Percentiles rank a stretch among this genome's conserved stretches.
phyloP scores from a whole-genome alignment of 495 filamentous ascomycete genomes.

The Daldinia childiae region DNA sequence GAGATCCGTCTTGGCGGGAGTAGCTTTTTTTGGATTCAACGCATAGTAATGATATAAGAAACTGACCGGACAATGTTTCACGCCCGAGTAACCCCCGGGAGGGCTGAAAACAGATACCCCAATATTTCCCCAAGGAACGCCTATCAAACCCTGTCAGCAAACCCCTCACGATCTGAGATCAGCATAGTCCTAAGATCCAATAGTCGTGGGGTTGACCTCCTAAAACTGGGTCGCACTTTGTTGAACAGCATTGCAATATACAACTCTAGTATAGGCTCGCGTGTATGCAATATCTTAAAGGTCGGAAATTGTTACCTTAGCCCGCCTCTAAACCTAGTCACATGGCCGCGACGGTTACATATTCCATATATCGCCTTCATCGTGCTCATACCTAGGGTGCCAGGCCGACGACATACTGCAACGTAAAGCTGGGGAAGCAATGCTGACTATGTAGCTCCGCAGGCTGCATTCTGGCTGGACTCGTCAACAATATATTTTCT shows the following conservation, averaged over 20 bases:
- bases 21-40: constrained; percentile 29
- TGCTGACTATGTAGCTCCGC: constrained; percentile 10
- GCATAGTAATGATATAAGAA: constrained; percentile 17
- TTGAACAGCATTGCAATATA: constrained; percentile 8
- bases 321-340: constrained; percentile 19
- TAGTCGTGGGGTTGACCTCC: constrained; percentile 7
- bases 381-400: constrained; percentile 7
- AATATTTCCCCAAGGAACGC: constrained; percentile 26
- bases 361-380: constrained; percentile 18
- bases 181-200: constrained; percentile 22
- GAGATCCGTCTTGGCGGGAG: constrained; percentile 43
- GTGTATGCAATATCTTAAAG: constrained; percentile 16
- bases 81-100: constrained; percentile 13
- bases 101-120: constrained; percentile 24
- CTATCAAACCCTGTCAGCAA: constrained; percentile 9
- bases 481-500: constrained; percentile 13
- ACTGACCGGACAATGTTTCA: constrained; percentile 14
- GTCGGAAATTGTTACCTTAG: constrained; percentile 7
- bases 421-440: constrained; percentile 32
- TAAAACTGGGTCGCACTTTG: constrained; percentile 5
- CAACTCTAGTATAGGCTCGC: constrained; percentile 9
- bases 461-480: constrained; percentile 11
- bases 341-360: constrained; percentile 14
- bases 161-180: constrained; percentile 33
- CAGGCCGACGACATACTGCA: constrained; percentile 19